Conservation (phyloP, 2,329 filamentous ascomycete species). For the Graphilbum sp. region DNA sequence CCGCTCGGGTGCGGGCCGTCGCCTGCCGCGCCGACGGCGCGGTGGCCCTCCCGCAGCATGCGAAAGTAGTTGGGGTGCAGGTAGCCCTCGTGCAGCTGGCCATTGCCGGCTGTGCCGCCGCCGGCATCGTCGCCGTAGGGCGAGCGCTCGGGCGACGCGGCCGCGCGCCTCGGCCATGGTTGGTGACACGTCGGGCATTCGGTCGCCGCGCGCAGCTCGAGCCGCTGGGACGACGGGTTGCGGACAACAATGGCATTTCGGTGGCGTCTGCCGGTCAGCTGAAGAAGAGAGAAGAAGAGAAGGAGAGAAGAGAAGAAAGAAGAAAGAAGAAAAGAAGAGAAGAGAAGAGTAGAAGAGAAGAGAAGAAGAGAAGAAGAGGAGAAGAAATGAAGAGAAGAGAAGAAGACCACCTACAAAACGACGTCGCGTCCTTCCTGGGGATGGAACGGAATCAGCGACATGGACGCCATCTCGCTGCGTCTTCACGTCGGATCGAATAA, state of each 20-base stretch:
- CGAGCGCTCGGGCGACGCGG: neutral
- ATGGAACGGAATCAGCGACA: constrained; percentile 64
- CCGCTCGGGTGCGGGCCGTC: constrained; percentile 18
- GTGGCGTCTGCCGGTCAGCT: constrained; percentile 49
- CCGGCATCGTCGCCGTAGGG: neutral
- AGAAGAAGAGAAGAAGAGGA: neutral
- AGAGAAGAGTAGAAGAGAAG: neutral
- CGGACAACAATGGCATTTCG: constrained; percentile 85
- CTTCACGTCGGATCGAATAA: neutral
- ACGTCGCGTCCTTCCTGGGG: constrained; percentile 60
- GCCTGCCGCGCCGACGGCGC: constrained; percentile 23
- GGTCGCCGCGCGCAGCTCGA: constrained; percentile 62
- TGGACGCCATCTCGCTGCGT: constrained; percentile 1
- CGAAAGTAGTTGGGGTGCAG: constrained; percentile 90
- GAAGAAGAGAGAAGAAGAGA: neutral
- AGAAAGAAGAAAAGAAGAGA: neutral
- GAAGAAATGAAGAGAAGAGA: neutral
- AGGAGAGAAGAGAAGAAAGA: neutral
- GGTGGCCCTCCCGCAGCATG: constrained; percentile 47
- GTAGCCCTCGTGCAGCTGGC: constrained; percentile 41
- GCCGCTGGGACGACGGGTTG: constrained; percentile 67
- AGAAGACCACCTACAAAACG: constrained; percentile 47
- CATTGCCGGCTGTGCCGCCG: neutral
- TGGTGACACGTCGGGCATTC: constrained; percentile 89
- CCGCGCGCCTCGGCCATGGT: constrained; percentile 21